Evolutionary conservation across 2,329 filamentous ascomycete species (phyloP), one percentile per base, ranked within the genome.

Genomic region (Fusarium musae): DNA sequence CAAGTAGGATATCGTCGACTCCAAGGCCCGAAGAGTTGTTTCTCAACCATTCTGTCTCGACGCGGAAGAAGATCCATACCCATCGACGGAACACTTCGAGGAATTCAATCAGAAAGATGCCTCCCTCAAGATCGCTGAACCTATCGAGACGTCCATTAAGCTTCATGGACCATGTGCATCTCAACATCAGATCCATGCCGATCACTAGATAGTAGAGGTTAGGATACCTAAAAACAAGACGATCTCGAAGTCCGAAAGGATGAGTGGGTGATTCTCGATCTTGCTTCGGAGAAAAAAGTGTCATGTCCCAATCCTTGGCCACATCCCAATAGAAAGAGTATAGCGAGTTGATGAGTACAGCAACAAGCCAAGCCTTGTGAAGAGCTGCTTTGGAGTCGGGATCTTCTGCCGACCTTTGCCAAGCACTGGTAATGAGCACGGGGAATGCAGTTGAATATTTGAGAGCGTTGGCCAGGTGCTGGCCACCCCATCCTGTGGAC

Each of bases 261-360:
- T 95, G 89, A 32, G 92, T 89, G 4, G 87, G 87, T 16, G 88
- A 86, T 73, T 86, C 86, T 71, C 92, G 89, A 70, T 89, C 86
- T 42, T 83, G 83, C 19, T 84, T 80, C 4, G 86, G 81, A 6
- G 92, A 89, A 79, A 98, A 93, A 19, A 98, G 87, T 0, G 93
- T 93, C 70, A 99, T 87, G 79, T 98, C 96, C 96, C 96, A 99
- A 85, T 99, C 96, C 84, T 95, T 96, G 62, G 94, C 88, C 36
- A 98, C 91, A 78, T 99, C 96, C 96, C 96, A 99, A 86, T 96
- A 99, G 85, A 98, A 98, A n/a, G 93, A 95, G 84, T 97, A 99
- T 49, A 93, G 86, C 19, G 94, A 97, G 82, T 99, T 98, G 77
- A 96, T 79, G 39, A 94, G 85, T 36, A 94, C 93, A 47, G 92